Percentiles rank a stretch among this genome's conserved stretches.
phyloP scores from a whole-genome alignment of 805 yeast genomes.

The Pachysolen tannophilus region DNA sequence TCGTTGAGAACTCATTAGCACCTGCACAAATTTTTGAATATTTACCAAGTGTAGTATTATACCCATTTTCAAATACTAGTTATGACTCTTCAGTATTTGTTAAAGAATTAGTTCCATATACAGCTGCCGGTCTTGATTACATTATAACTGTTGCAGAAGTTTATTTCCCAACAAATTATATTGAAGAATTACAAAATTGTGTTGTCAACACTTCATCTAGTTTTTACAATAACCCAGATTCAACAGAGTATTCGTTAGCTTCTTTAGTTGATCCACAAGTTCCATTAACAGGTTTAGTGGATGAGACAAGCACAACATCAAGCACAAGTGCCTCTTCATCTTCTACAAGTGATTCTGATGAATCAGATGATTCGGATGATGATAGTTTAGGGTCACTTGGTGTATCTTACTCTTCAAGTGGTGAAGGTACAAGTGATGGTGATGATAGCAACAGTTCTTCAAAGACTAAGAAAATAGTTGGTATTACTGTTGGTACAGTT shows the following conservation, averaged over 20 bases:
- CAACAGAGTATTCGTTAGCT: constrained; percentile 51
- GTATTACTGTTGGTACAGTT: constrained; percentile 77
- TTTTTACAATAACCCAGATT: constrained; percentile 52
- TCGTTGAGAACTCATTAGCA: constrained; percentile 61
- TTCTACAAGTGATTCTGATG: constrained; percentile 10
- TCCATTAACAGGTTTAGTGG: constrained; percentile 42
- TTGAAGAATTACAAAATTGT: constrained; percentile 39
- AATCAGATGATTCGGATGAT: no score
- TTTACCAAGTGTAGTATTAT: constrained; percentile 64
- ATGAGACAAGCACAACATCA: constrained; percentile 8
- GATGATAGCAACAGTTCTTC: no score
- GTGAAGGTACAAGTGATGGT: no score
- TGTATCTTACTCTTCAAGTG: no score
- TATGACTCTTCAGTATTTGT: constrained; percentile 43
- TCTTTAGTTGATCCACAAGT: constrained; percentile 64
- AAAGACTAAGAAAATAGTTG: constrained; percentile 46
- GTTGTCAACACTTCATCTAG: constrained; percentile 45
- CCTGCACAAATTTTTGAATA: constrained; percentile 83
- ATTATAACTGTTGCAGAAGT: constrained; percentile 85
- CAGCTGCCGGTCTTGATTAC: constrained; percentile 46
- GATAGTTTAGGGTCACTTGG: no score
- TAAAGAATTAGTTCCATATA: constrained; percentile 66
- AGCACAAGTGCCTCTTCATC: not conserved
- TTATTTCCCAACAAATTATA: constrained; percentile 57
- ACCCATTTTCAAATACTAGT: constrained; percentile 40